Percentiles rank a stretch among this genome's conserved stretches.
phyloP scores from a whole-genome alignment of 345 rosid species.

The Moricandia moricandioides region DNA sequence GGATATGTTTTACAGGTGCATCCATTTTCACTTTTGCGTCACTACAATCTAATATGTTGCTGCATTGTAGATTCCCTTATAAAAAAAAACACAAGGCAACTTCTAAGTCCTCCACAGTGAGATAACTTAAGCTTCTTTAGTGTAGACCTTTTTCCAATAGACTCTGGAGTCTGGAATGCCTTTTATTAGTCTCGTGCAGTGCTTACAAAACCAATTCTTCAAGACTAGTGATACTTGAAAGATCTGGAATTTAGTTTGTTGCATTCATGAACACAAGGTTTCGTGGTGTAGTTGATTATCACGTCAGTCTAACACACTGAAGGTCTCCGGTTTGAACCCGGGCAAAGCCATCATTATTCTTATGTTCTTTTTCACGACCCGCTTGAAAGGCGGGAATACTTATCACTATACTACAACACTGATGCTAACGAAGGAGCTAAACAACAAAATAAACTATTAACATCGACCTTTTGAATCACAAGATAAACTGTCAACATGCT shows the following conservation, averaged over 20 bases:
- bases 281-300: conserved; percentile 99
- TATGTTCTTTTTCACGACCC: too few species aligned
- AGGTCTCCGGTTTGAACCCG: conserved; percentile 41
- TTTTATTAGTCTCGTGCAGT: background rate
- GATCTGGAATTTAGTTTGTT: background rate
- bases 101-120: background rate
- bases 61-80: background rate
- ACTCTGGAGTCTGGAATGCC: background rate
- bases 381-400: conserved; percentile 96
- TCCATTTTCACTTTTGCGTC: background rate
- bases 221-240: background rate
- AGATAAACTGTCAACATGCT: too few species aligned
- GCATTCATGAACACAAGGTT: conserved; percentile 36
- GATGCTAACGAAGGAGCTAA: too few species aligned
- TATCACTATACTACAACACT: conserved; percentile 87
- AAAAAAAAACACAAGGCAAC: background rate
- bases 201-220: conserved; percentile 8
- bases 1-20: background rate
- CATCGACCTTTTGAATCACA: too few species aligned
- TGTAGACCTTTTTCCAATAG: background rate
- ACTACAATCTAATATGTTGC: background rate
- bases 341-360: background rate
- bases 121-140: background rate
- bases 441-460: too few species aligned
- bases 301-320: conserved; percentile 99